Conservation (phyloP, 371 early-diverging fungal genomes). For the Mycotypha africana region DNA sequence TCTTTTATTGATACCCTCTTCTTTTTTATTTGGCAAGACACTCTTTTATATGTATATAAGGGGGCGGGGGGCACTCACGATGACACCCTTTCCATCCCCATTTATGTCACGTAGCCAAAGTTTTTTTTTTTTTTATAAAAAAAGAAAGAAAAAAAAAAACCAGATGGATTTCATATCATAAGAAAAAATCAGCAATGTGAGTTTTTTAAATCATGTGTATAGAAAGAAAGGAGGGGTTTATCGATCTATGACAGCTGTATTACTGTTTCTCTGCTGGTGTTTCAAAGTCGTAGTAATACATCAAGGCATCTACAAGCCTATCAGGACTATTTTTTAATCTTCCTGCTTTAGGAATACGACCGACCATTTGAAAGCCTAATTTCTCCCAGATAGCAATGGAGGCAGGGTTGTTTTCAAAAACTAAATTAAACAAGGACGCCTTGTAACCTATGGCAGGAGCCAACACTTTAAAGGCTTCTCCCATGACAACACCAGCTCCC, state of each 20-base stretch:
- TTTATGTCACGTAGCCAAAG: no score
- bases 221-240: no score
- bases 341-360: slow-evolving; percentile 64
- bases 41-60: no score
- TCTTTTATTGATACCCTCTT: slow-evolving; percentile 1
- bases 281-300: slow-evolving; percentile 68
- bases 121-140: slow-evolving; percentile 1
- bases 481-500: slow-evolving; percentile 67
- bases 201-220: no score
- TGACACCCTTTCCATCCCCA: no score
- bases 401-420: slow-evolving; percentile 65
- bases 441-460: slow-evolving; percentile 69
- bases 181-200: no score
- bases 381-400: slow-evolving; percentile 62
- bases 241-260: no score
- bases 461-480: slow-evolving; percentile 54
- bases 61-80: no score
- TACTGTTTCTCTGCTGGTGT: slow-evolving; percentile 5
- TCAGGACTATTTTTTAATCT: slow-evolving; percentile 45
- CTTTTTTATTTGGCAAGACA: no score
- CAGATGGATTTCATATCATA: no score
- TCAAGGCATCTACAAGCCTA: slow-evolving; percentile 63
- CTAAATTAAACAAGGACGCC: slow-evolving; percentile 77
- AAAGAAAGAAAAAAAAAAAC: slow-evolving; percentile 8
- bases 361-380: slow-evolving; percentile 66